A percentile compares a stretch with the other conserved stretches of the same genome.
phyloP scores from a whole-genome alignment of 305 asterid species.

The Fraxinus sp. region DNA sequence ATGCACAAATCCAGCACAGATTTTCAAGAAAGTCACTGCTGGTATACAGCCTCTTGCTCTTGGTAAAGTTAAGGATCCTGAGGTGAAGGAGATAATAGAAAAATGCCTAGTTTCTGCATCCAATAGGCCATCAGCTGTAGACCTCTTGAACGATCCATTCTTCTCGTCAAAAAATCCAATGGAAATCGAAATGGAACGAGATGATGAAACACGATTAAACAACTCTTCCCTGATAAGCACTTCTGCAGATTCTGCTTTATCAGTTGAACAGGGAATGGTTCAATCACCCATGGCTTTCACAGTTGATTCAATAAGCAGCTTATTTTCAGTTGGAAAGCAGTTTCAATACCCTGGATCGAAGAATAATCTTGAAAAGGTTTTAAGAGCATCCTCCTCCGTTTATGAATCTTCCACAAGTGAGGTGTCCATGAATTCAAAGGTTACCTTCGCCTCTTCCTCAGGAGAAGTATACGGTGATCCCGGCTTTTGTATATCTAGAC shows the following conservation, averaged over 20 bases:
- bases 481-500: neutral
- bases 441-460: slow-evolving; percentile 25
- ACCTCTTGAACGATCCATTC: slow-evolving; percentile 34
- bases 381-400: neutral
- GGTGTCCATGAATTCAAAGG: slow-evolving; percentile 25
- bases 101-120: slow-evolving; percentile 38
- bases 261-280: neutral
- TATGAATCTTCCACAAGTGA: slow-evolving; percentile 14
- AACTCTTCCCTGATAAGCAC: neutral
- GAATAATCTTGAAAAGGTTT: neutral
- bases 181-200: neutral
- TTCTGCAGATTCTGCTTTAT: slow-evolving; percentile 9
- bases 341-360: neutral
- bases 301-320: neutral
- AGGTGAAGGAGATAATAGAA: slow-evolving; percentile 37
- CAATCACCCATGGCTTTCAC: neutral
- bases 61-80: slow-evolving; percentile 30
- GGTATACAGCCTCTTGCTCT: slow-evolving; percentile 38
- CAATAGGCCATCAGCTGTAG: slow-evolving; percentile 36
- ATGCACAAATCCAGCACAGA: slow-evolving; percentile 43
- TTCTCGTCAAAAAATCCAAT: slow-evolving; percentile 7
- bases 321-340: neutral
- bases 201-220: neutral
- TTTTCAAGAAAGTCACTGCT: slow-evolving; percentile 43
- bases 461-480: slow-evolving; percentile 10